Percentiles rank a stretch among this genome's conserved stretches.
Conservation (phyloP, 2,329 filamentous ascomycete species). For the Aspergillus thermomutatus region DNA sequence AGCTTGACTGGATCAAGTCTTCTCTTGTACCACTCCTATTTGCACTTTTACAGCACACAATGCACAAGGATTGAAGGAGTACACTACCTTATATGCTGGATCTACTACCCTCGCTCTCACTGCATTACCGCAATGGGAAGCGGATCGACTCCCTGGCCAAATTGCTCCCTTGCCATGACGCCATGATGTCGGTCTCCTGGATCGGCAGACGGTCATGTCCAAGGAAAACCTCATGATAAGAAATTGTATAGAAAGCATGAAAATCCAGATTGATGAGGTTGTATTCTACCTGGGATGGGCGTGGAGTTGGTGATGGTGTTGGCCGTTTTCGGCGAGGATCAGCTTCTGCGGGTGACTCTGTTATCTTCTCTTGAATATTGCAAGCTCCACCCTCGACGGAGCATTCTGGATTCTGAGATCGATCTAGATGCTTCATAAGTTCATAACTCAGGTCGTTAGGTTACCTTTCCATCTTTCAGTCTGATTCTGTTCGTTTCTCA, state of each 20-base stretch:
- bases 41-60: not conserved
- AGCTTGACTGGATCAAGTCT: not conserved
- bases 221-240: not conserved
- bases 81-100: not conserved
- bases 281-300: conserved; percentile 1
- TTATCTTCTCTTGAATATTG: conserved; percentile 2
- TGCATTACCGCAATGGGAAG: not conserved
- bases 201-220: not conserved
- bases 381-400: conserved; percentile 3
- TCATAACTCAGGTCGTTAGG: not conserved
- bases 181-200: not conserved
- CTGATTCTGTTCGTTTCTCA: not conserved
- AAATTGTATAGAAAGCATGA: not conserved
- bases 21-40: not conserved
- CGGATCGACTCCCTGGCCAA: not conserved
- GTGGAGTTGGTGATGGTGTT: not conserved
- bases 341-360: not conserved
- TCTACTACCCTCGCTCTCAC: not conserved
- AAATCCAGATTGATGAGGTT: not conserved
- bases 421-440: not conserved
- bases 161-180: not conserved
- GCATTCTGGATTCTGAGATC: not conserved
- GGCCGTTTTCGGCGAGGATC: conserved; percentile 8
- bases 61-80: not conserved
- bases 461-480: not conserved